Percentiles rank a stretch among this genome's conserved stretches.
phyloP scores from a whole-genome alignment of 1,139 yeast species.

The Meyerozyma elateridarum region DNA sequence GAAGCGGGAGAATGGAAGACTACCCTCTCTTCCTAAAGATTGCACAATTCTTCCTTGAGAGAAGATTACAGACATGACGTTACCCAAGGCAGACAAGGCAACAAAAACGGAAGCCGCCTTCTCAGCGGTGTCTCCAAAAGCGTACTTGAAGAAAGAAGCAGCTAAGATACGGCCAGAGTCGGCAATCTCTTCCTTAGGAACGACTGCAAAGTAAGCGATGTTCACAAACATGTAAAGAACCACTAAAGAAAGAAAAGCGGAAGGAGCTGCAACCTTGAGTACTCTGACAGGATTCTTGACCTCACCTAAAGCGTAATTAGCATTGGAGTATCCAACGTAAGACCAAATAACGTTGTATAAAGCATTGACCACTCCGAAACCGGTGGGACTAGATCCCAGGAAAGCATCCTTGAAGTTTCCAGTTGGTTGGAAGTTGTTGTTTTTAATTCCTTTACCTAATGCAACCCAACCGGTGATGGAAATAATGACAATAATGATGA shows the following conservation, averaged over 20 bases:
- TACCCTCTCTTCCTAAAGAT: constrained; percentile 46
- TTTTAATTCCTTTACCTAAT: constrained; percentile 61
- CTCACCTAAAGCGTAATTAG: constrained; percentile 79
- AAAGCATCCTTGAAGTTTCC: constrained; percentile 63
- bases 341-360: constrained; percentile 81
- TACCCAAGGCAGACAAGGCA: constrained; percentile 47
- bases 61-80: constrained; percentile 45
- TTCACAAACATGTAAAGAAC: constrained; percentile 64
- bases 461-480: constrained; percentile 81
- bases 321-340: constrained; percentile 69
- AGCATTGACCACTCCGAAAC: constrained; percentile 74
- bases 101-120: constrained; percentile 47
- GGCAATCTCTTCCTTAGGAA: constrained; percentile 42
- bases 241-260: constrained; percentile 55
- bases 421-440: constrained; percentile 44
- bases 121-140: constrained; percentile 43
- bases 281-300: constrained; percentile 50
- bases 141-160: constrained; percentile 42
- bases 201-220: constrained; percentile 55
- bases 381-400: constrained; percentile 55
- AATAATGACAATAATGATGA: constrained; percentile 62
- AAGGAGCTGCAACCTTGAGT: constrained; percentile 42
- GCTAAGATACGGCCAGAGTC: constrained; percentile 43
- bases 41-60: constrained; percentile 48
- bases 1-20: constrained; percentile 42